Evolutionary conservation across 352 stramenopile genomes (phyloP), one percentile per base, ranked within the genome.

Genomic region (Phytophthora sansomeana): DNA sequence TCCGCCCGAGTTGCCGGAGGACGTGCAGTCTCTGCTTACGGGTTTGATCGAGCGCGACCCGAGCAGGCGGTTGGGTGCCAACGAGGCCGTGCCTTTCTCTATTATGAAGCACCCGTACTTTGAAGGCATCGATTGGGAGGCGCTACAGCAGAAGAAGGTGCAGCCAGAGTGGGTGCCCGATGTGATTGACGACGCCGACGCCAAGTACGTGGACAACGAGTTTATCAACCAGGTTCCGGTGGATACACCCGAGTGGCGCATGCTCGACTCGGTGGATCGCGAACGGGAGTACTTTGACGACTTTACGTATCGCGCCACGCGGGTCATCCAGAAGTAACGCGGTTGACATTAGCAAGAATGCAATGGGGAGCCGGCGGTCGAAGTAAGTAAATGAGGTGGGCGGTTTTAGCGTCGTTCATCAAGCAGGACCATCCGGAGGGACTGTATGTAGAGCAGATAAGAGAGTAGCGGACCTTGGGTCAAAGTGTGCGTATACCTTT

Each of bases 21-120:
- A 81, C 9, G 83, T 82, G 9, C 84, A 89, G 75, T 91, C 85
- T n/a, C 61, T 97, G 7, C 51, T 97, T 32, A 58, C 74, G 4
- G 85, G 88, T 24, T 68, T 97, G 33, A 89, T 97, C 17, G 76
- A 96, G 47, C 85, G 86, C 2, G 85, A 97, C 63, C 60, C 75
- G 16, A 57, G 54, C 11, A 87, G 88, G 71, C 89, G 91, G n/a
- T 70, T 97, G 0, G 91, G 91, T 32, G 73, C 74, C 13, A 87
- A 87, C 39, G 90, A 94, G 29, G 71, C 83, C 0, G 83, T 96
- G 19, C 89, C 90, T 35, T 92, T 97, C 28, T 87, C 81, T 50
- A 95, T 96, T 69, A 96, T 96, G 88, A 89, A 89, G 39, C 90
- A 97, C 46, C 72, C 85, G 33, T 97, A 95, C 78, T 97, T 97